Evolutionary conservation across 225 moss, liverwort and hornwort genomes (phyloP), one percentile per base, ranked within the genome.

Genomic region (Neckera pumila): DNA sequence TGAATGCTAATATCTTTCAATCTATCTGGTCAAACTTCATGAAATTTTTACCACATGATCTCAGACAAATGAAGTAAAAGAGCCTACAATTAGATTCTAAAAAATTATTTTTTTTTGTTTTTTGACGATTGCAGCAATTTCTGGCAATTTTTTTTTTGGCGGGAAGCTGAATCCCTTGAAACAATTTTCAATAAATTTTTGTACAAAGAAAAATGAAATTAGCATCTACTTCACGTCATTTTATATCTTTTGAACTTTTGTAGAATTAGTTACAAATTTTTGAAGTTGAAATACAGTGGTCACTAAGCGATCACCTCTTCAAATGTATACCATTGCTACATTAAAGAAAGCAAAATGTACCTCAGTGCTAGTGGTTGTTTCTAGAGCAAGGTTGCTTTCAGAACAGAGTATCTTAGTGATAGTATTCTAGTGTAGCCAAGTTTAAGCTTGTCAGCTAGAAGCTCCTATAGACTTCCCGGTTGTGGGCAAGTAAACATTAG

Each of bases 251-350:
- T 4, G 67, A 22, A 12, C 21, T 7, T 67, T n/a, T 2, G 0
- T 22, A 13, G 69, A 23, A 38, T 69, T 69, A 69, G 38, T 12
- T 69, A 23, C 22, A 21, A 69, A 38, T 69, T 38, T 69, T 67
- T n/a, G 12, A n/a, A n/a, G n/a, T 67, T 22, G 4, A n/a, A n/a
- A 67, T 0, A 0, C 0, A n/a, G 1, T n/a, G n/a, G 12, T 67
- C 4, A 6, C 7, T 10, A 7, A 67, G 21, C 0, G 3, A 21
- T 20, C 6, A 36, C 36, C 66, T 66, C 11, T 1, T 36, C 3
- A 36, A 66, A 10, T 34, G 5, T 18, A 65, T 11, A 6, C 3
- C 10, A 0, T 20, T 36, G 36, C 9, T 66, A 19, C 5, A 36
- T 10, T 6, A 36, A 66, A 64, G 19, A 36, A 66, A 11, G 6